Percentiles rank a stretch among this genome's conserved stretches.
Evolutionary conservation across 2,329 filamentous ascomycete species (phyloP).

Genomic region (Hirsutella rhossiliensis): DNA sequence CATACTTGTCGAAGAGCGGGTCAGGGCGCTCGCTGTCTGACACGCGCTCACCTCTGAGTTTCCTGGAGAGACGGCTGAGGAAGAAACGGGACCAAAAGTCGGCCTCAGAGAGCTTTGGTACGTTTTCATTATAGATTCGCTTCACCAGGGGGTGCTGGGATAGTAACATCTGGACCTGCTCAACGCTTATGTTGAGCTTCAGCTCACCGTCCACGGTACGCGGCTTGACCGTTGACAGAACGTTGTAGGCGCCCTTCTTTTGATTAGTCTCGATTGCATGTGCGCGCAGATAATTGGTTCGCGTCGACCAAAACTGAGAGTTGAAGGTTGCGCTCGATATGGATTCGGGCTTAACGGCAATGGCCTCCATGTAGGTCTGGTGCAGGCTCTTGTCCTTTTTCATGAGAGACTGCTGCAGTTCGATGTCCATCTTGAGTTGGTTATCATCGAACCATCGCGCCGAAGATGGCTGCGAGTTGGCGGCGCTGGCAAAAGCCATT

Average conservation of each 20-base stretch:
- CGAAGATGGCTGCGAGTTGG: slow-evolving; percentile 39
- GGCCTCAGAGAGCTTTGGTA: slow-evolving; percentile 65
- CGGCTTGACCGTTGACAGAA: slow-evolving; percentile 79
- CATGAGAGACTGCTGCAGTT: slow-evolving; percentile 78
- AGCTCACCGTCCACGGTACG: slow-evolving; percentile 37
- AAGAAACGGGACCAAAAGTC: slow-evolving; percentile 96
- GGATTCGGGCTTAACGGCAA: slow-evolving; percentile 71
- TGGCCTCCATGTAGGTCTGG: slow-evolving; percentile 77
- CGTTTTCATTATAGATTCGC: slow-evolving; percentile 84
- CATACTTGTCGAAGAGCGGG: slow-evolving; percentile 73
- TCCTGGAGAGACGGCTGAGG: slow-evolving; percentile 79
- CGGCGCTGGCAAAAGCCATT: slow-evolving; percentile 67
- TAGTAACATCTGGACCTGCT: slow-evolving; percentile 90
- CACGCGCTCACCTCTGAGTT: slow-evolving; percentile 79
- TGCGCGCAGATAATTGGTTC: slow-evolving; percentile 73
- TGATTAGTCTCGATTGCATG: slow-evolving; percentile 85
- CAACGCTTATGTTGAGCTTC: slow-evolving; percentile 74
- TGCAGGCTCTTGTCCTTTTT: slow-evolving; percentile 65
- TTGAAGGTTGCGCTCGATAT: slow-evolving; percentile 76
- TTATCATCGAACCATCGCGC: slow-evolving; percentile 71
- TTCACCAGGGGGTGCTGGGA: slow-evolving; percentile 85
- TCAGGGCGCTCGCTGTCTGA: slow-evolving; percentile 67
- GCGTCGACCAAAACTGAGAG: slow-evolving; percentile 86
- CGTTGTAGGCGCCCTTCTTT: slow-evolving; percentile 83
- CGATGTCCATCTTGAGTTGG: slow-evolving; percentile 63